phyloP scores from a whole-genome alignment of 495 filamentous ascomycete species.

The Penicillium bovifimosum region DNA sequence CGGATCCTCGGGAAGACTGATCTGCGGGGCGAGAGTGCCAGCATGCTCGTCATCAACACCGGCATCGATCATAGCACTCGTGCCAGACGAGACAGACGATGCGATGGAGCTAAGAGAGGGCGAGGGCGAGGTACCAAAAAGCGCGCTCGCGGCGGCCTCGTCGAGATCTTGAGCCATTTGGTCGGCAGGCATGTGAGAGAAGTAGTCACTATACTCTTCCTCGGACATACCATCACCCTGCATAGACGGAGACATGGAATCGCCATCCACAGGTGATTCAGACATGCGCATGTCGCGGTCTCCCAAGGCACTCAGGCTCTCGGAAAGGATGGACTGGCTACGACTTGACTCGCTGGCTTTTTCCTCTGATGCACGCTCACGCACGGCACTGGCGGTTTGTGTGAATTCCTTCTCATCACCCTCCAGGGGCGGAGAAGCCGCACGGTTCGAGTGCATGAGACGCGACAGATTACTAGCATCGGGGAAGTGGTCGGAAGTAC shows the following conservation, averaged over 20 bases:
- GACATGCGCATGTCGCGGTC: conserved; percentile 27
- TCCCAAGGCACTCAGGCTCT: conserved; percentile 29
- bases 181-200: conserved; percentile 31
- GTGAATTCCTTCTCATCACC: conserved; percentile 96
- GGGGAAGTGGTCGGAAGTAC: conserved; percentile 41
- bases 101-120: conserved; percentile 43
- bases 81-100: conserved; percentile 46
- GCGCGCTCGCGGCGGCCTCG: conserved; percentile 33
- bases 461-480: conserved; percentile 31
- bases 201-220: conserved; percentile 38
- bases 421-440: conserved; percentile 80
- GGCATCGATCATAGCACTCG: conserved; percentile 34
- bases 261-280: conserved; percentile 32
- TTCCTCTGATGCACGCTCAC: conserved; percentile 61
- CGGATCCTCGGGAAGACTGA: conserved; percentile 32
- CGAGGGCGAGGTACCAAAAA: conserved; percentile 44
- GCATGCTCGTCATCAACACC: conserved; percentile 24
- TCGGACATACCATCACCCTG: conserved; percentile 34
- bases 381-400: conserved; percentile 82
- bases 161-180: conserved; percentile 27
- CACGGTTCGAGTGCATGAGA: conserved; percentile 59
- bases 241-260: conserved; percentile 30
- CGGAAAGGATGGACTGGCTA: conserved; percentile 32
- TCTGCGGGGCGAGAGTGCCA: conserved; percentile 28
- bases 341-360: conserved; percentile 37